Conservation (phyloP, 2,329 filamentous ascomycete species). For the Fusarium decemcellulare region DNA sequence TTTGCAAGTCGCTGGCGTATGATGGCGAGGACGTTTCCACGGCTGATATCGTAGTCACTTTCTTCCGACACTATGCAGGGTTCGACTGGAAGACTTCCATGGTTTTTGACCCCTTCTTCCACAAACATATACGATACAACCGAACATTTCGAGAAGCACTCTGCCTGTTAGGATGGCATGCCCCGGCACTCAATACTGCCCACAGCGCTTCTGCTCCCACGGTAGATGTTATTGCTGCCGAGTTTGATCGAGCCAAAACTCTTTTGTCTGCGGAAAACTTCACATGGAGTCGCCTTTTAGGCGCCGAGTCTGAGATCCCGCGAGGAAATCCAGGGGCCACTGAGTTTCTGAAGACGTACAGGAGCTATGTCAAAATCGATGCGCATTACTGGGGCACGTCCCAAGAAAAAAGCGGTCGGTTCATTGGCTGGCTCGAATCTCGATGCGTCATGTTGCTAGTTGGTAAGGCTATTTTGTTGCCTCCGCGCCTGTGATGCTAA, state of each 20-base stretch:
- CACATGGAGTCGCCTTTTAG: slow-evolving; percentile 62
- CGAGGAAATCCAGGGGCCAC: slow-evolving; percentile 45
- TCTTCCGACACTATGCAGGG: slow-evolving; percentile 73
- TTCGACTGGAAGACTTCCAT: slow-evolving; percentile 71
- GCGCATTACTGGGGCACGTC: slow-evolving; percentile 76
- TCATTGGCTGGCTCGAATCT: slow-evolving; percentile 76
- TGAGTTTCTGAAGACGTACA: slow-evolving; percentile 67
- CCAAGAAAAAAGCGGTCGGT: slow-evolving; percentile 64
- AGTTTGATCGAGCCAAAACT: slow-evolving; percentile 63
- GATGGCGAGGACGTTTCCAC: slow-evolving; percentile 56
- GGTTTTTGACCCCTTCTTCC: slow-evolving; percentile 74
- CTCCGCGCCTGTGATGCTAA: slow-evolving; percentile 3
- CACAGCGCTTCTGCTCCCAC: slow-evolving; percentile 68
- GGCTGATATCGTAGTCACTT: slow-evolving; percentile 68
- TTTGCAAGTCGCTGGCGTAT: slow-evolving; percentile 69
- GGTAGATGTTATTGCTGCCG: slow-evolving; percentile 63
- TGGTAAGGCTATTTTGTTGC: slow-evolving; percentile 54
- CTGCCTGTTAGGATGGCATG: slow-evolving; percentile 74
- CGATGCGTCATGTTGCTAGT: slow-evolving; percentile 70
- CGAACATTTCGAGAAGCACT: slow-evolving; percentile 72
- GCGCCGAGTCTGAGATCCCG: slow-evolving; percentile 6
- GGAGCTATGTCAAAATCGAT: slow-evolving; percentile 72
- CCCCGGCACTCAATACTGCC: slow-evolving; percentile 73
- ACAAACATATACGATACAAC: slow-evolving; percentile 64
- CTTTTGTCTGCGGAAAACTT: slow-evolving; percentile 54